Evolutionary conservation across 169 alveolate species (phyloP).

Genomic region (Eimeria maxima): DNA sequence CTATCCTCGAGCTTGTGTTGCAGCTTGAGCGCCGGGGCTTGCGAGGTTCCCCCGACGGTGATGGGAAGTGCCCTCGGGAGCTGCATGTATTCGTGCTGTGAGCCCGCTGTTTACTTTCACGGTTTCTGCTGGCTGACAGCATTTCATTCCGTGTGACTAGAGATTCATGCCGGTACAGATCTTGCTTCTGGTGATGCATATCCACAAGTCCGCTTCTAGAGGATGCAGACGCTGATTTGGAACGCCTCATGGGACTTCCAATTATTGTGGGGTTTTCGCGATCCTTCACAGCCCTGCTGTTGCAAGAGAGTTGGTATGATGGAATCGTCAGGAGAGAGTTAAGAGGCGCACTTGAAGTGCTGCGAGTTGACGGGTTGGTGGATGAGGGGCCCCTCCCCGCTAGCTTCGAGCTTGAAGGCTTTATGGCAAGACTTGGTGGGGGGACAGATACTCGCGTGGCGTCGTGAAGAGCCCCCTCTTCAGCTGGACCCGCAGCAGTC

Average conservation of each 20-base stretch:
- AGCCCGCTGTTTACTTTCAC: slow-evolving; percentile 50
- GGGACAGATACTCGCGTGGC: slow-evolving; percentile 36
- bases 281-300: neutral
- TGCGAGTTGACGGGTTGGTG: neutral
- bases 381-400: slow-evolving; percentile 36
- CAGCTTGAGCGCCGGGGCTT: slow-evolving; percentile 37
- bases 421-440: slow-evolving; percentile 72
- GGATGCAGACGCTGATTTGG: slow-evolving; percentile 62
- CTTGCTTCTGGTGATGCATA: slow-evolving; percentile 33
- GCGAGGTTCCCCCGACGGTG: neutral
- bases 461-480: slow-evolving; percentile 13
- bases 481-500: slow-evolving; percentile 61
- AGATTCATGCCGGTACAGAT: slow-evolving; percentile 44
- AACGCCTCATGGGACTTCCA: slow-evolving; percentile 76
- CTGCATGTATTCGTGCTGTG: slow-evolving; percentile 54
- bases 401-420: slow-evolving; percentile 59
- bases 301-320: neutral
- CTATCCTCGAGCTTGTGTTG: slow-evolving; percentile 18
- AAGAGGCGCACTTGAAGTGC: neutral
- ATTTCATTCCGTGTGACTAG: slow-evolving; percentile 19
- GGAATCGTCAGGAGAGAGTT: slow-evolving; percentile 64
- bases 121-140: slow-evolving; percentile 52
- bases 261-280: slow-evolving; percentile 7
- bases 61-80: slow-evolving; percentile 34
- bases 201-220: slow-evolving; percentile 43